These are phyloP conservation scores for Naganishia onofrii DNA, from an alignment of 768 basidiomycete species.

Conservation along the genomic window DNA sequence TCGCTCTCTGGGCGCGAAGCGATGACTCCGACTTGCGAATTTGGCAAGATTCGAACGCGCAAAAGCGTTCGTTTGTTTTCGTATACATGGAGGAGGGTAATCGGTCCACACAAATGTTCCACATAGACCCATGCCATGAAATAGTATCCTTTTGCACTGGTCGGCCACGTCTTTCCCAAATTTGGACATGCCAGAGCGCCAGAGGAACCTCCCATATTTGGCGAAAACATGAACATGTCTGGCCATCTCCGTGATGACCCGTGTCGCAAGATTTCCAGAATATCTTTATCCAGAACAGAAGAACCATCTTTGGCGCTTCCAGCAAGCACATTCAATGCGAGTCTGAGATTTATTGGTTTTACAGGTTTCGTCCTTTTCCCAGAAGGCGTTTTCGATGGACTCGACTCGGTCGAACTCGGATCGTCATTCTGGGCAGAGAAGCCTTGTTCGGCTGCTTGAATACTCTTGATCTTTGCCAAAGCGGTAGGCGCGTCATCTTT, in stretches of 20 bases:
- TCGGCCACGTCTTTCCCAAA: constrained; percentile 42
- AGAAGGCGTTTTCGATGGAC: constrained; percentile 18
- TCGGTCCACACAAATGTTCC: constrained; percentile 44
- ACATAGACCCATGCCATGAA: constrained; percentile 50
- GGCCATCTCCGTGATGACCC: constrained; percentile 45
- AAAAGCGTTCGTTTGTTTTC: constrained; percentile 39
- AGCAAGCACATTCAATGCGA: background rate
- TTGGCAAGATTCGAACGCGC: constrained; percentile 46
- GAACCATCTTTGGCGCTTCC: constrained; percentile 10
- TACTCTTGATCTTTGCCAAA: constrained; percentile 7
- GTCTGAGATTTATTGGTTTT: constrained; percentile 14
- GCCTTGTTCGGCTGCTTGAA: background rate
- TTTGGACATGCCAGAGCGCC: constrained; percentile 42
- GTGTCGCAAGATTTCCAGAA: constrained; percentile 47
- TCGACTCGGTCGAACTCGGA: constrained; percentile 7
- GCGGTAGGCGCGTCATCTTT: constrained; percentile 5
- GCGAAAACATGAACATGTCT: constrained; percentile 41
- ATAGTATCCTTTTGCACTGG: constrained; percentile 42
- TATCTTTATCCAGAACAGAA: constrained; percentile 37
- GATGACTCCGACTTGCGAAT: constrained; percentile 45
- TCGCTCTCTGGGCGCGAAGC: constrained; percentile 30
- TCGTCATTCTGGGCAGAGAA: background rate
- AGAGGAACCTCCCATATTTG: constrained; percentile 16
- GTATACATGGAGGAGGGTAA: constrained; percentile 44
- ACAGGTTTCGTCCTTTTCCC: constrained; percentile 20